Conservation (phyloP, 345 rosid species). For the Populus alba region DNA sequence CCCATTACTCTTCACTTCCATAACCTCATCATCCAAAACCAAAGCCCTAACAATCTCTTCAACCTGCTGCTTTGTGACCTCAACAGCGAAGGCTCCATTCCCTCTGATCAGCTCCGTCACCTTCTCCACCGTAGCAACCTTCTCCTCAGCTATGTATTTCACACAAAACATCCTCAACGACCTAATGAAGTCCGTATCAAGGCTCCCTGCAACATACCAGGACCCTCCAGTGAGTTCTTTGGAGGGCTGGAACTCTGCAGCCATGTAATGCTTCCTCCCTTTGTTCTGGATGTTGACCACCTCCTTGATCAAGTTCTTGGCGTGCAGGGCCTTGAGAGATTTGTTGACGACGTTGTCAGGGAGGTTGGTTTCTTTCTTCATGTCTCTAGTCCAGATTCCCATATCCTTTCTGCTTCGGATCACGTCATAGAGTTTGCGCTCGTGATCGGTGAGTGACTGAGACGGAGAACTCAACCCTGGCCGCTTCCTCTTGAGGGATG, state of each 20-base stretch:
- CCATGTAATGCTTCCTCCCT: slow-evolving; percentile 53
- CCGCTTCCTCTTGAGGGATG: slow-evolving; percentile 47
- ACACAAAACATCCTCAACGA: slow-evolving; percentile 42
- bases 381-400: slow-evolving; percentile 51
- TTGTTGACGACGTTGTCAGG: slow-evolving; percentile 33
- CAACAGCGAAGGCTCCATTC: slow-evolving; percentile 30
- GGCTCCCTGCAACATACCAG: slow-evolving; percentile 67
- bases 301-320: slow-evolving; percentile 54
- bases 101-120: slow-evolving; percentile 34
- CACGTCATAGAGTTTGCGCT: slow-evolving; percentile 36
- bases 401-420: slow-evolving; percentile 55
- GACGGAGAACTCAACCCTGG: slow-evolving; percentile 36
- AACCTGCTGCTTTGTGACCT: slow-evolving; percentile 39
- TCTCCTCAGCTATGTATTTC: slow-evolving; percentile 25
- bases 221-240: slow-evolving; percentile 73
- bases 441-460: slow-evolving; percentile 46
- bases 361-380: slow-evolving; percentile 45
- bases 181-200: slow-evolving; percentile 44
- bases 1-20: slow-evolving; percentile 67
- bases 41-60: slow-evolving; percentile 60
- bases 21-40: slow-evolving; percentile 60
- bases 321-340: slow-evolving; percentile 40
- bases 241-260: slow-evolving; percentile 62
- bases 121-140: slow-evolving; percentile 52
- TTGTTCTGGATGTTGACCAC: slow-evolving; percentile 59